Percentiles rank a stretch among this genome's conserved stretches.
Evolutionary conservation across 2,329 filamentous ascomycete species (phyloP).

Genomic region (Alternaria ventricosa): DNA sequence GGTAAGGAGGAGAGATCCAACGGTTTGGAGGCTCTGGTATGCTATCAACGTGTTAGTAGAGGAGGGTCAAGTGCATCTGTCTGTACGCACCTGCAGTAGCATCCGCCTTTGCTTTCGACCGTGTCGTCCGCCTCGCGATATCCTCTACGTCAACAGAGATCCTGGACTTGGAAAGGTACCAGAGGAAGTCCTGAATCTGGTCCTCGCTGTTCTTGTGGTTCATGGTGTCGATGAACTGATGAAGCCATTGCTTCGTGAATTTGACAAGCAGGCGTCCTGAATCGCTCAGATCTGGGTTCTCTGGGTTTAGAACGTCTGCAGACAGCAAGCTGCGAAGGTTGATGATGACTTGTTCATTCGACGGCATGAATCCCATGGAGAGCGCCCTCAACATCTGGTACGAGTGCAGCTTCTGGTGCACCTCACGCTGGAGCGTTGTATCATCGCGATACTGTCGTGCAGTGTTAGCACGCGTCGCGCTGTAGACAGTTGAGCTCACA

Average conservation of each 20-base stretch:
- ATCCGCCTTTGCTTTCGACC: slow-evolving; percentile 72
- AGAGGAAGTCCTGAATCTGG: slow-evolving; percentile 90
- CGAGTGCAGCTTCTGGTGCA: slow-evolving; percentile 89
- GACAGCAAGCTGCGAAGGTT: slow-evolving; percentile 81
- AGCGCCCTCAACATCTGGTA: slow-evolving; percentile 91
- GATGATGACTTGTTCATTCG: slow-evolving; percentile 80
- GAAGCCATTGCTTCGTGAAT: slow-evolving; percentile 74
- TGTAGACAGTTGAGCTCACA: neutral
- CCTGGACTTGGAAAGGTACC: slow-evolving; percentile 79
- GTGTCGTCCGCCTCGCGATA: slow-evolving; percentile 65
- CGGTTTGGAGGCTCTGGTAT: slow-evolving; percentile 81
- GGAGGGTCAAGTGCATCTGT: neutral
- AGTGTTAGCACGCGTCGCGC: neutral
- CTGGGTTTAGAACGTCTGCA: slow-evolving; percentile 78
- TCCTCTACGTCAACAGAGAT: slow-evolving; percentile 72
- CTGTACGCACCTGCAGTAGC: slow-evolving; percentile 68
- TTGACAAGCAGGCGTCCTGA: slow-evolving; percentile 77
- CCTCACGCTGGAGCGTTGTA: slow-evolving; percentile 69
- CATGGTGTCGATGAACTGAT: slow-evolving; percentile 81
- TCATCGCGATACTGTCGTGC: slow-evolving; percentile 71
- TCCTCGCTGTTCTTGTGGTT: slow-evolving; percentile 82
- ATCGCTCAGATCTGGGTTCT: slow-evolving; percentile 75
- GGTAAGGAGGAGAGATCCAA: slow-evolving; percentile 82
- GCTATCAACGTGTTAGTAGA: slow-evolving; percentile 56
- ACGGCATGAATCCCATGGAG: slow-evolving; percentile 87